Base-by-base conservation (phyloP, 129 eudicot genomes). In the Smallanthus sonchifolius region DNA sequence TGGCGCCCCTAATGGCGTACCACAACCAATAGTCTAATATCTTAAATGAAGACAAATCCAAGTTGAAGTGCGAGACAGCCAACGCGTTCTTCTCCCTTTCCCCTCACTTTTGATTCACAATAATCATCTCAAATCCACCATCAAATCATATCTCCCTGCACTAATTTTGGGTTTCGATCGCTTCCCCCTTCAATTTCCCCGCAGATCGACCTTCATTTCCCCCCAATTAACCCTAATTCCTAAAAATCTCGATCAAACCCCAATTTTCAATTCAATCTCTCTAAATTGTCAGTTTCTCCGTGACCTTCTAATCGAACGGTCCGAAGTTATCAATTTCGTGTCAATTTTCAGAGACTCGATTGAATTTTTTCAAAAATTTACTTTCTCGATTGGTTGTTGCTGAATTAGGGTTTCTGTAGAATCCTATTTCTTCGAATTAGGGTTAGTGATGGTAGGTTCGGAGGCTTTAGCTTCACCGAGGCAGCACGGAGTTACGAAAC, bases 401-500 rank as follows among this genome's bases (percentile, higher is more conserved):
- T 20, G 57, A 57, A 37, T 64, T 76, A 57, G 78, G 78, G 81
- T 13, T 68, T 38, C 37, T 24, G 19, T n/a, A 19, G 32, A 71
- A 39, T 52, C 32, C 70, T 66, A 17, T n/a, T 14, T 63, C 11
- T 10, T 42, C 40, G 74, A 5, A 72, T 44, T 61, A 11, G 66
- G 35, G 52, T 4, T 45, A 14, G 42, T 37, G 39, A 86, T 86
- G 89, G 84, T 81, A 78, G 87, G 84, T 74, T 78, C 91, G 36
- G 87, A 86, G 73, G 79, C 70, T 66, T 79, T 75, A 60, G 42
- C 74, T 36, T 81, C 86, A 42, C 91, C 88, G 20, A 80, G 87
- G 78, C 87, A 89, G 79, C 82, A 78, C 40, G 97, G 97, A 51
- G 97, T 92, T 62, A 83, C 96, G 45, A 85, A 79, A 70, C 93